Evolutionary conservation across 352 stramenopile genomes (phyloP).

Genomic region (Peronosclerospora sorghi): DNA sequence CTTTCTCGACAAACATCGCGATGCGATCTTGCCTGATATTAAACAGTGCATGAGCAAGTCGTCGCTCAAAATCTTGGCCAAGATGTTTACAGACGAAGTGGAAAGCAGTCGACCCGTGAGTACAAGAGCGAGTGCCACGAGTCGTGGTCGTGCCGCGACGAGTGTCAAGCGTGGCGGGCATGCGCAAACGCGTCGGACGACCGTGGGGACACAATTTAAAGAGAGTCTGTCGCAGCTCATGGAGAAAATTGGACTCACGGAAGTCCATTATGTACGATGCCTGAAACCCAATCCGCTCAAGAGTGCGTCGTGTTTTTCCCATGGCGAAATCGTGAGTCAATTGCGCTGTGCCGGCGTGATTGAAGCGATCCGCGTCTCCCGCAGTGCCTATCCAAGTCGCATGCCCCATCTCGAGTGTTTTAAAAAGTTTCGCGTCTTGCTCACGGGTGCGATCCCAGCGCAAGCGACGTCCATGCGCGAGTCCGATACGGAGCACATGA

Average conservation of each 20-base stretch:
- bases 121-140: background rate
- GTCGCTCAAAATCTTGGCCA: constrained; percentile 44
- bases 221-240: constrained; percentile 73
- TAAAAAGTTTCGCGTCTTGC: constrained; percentile 68
- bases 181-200: constrained; percentile 52
- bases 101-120: constrained; percentile 13
- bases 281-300: constrained; percentile 76
- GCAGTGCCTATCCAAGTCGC: constrained; percentile 75
- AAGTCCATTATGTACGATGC: constrained; percentile 82
- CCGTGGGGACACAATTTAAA: constrained; percentile 80
- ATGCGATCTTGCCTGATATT: constrained; percentile 76
- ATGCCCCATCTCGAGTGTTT: constrained; percentile 68
- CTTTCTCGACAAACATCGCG: constrained; percentile 80
- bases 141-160: too few species aligned
- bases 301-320: constrained; percentile 57
- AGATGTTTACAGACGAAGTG: constrained; percentile 54
- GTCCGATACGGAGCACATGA: constrained; percentile 38
- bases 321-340: constrained; percentile 71
- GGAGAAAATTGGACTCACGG: constrained; percentile 79
- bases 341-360: constrained; percentile 78
- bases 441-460: constrained; percentile 18
- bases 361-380: constrained; percentile 78
- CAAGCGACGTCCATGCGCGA: constrained; percentile 26
- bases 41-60: constrained; percentile 79
- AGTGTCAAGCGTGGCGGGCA: constrained; percentile 36